Evolutionary conservation across 2,329 filamentous ascomycete genomes (phyloP), one percentile per base, ranked within the genome.

Genomic region (Sphaerulina musiva): DNA sequence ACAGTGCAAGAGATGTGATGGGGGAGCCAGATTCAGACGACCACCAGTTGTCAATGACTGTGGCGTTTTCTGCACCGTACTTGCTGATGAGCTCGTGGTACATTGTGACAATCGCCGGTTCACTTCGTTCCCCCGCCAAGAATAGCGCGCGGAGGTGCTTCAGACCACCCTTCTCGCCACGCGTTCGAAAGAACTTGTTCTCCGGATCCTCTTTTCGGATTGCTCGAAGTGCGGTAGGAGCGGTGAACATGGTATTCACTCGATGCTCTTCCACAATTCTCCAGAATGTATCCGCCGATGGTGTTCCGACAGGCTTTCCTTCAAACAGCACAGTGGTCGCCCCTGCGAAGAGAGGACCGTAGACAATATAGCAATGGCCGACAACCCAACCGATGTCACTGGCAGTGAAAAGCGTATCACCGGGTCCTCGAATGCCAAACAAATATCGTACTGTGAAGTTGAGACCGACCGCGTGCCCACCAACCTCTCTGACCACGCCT

Each of bases 301-400:
- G 91, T 0, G 90, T 95, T 4, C 90, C 90, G 10, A 95, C 78
- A 0, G 91, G 91, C 62, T 96, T 96, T n/a, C 91, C 92, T 72
- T 96, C 91, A 69, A 90, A 96, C 0, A 96, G 76, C 1, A 96
- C 81, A 0, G 89, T 95, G 1, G 90, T 85, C 1, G 91, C 90
- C 4, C 91, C 91, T 0, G 86, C 82, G 1, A 96, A 80, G 5
- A 97, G 80, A 10, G 91, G 91, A 3, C 83, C 91, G 66, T 96
- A 96, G 10, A 95, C 76, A 59, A 95, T 95, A 68, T 93, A 96
- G 5, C 83, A 86, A 67, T 90, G 83, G 2, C 88, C 88, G 0
- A 93, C 88, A 0, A 91, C 89, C 92, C 91, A 96, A 32, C 91
- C 92, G 53, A 96, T 92, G 66, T 97, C 91, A 11, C 85, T 89